phyloP scores from a whole-genome alignment of 495 filamentous ascomycete genomes.

The Annulohypoxylon maeteangense region DNA sequence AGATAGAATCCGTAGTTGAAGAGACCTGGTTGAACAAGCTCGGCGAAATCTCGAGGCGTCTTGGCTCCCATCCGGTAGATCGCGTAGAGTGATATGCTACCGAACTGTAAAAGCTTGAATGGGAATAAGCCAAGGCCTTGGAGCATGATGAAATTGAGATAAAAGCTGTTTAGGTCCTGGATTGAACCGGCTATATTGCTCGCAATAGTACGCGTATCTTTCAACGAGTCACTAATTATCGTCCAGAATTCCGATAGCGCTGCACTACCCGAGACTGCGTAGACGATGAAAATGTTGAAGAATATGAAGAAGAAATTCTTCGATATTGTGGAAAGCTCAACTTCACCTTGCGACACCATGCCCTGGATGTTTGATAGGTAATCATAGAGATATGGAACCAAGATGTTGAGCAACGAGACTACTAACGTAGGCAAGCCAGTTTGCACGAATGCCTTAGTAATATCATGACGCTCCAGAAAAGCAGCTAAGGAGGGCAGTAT shows the following conservation, averaged over 20 bases:
- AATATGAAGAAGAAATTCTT: slow-evolving; percentile 99
- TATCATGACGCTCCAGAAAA: slow-evolving; percentile 70
- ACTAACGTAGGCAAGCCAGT: slow-evolving; percentile 87
- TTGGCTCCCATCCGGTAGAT: slow-evolving; percentile 80
- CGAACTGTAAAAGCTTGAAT: slow-evolving; percentile 90
- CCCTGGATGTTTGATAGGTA: slow-evolving; percentile 91
- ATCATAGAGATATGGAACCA: slow-evolving; percentile 94
- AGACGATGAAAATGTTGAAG: slow-evolving; percentile 97
- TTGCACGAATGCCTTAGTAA: slow-evolving; percentile 79
- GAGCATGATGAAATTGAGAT: slow-evolving; percentile 93
- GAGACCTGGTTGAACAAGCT: slow-evolving; percentile 81
- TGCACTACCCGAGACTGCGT: slow-evolving; percentile 89
- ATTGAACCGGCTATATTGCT: slow-evolving; percentile 79
- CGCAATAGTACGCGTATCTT: slow-evolving; percentile 82
- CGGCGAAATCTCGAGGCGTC: slow-evolving; percentile 90
- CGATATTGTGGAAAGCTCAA: slow-evolving; percentile 94
- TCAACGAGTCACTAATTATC: slow-evolving; percentile 75
- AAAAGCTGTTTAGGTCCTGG: slow-evolving; percentile 79
- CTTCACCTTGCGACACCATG: slow-evolving; percentile 91
- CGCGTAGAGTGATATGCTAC: slow-evolving; percentile 85
- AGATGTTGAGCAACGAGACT: slow-evolving; percentile 85
- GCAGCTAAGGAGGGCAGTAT: slow-evolving; percentile 77
- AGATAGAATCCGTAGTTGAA: slow-evolving; percentile 98
- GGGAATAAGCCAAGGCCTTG: slow-evolving; percentile 94
- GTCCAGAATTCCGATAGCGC: slow-evolving; percentile 71